phyloP scores from a whole-genome alignment of 2,329 filamentous ascomycete species.

The Mycosphaerella arachidis region DNA sequence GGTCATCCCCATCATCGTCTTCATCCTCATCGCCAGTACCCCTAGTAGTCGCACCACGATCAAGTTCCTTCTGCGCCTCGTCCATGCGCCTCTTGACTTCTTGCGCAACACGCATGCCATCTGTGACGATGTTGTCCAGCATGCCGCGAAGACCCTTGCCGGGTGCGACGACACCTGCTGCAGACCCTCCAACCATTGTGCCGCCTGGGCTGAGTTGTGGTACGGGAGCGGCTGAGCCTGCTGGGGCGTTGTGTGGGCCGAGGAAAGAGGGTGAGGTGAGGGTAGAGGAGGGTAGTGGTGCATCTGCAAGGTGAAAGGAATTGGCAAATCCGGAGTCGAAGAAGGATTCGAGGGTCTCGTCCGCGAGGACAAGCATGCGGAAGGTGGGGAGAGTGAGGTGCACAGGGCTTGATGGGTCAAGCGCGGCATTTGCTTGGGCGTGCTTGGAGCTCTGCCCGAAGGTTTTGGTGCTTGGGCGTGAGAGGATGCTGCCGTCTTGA shows the following conservation, averaged over 20 bases:
- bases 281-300: slow-evolving; percentile 45
- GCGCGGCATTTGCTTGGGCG: slow-evolving; percentile 77
- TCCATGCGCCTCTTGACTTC: slow-evolving; percentile 92
- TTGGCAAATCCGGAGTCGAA: slow-evolving; percentile 94
- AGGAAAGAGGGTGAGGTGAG: slow-evolving; percentile 62
- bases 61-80: slow-evolving; percentile 86
- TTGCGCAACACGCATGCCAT: slow-evolving; percentile 91
- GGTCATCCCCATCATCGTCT: slow-evolving; percentile 66
- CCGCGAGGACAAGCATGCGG: slow-evolving; percentile 95
- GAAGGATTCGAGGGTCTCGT: slow-evolving; percentile 92
- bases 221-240: slow-evolving; percentile 6
- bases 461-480: slow-evolving; percentile 28
- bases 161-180: slow-evolving; percentile 55
- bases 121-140: slow-evolving; percentile 93
- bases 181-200: slow-evolving; percentile 22
- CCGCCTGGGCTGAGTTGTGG: slow-evolving; percentile 27
- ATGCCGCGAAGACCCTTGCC: slow-evolving; percentile 82
- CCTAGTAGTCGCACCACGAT: slow-evolving; percentile 68
- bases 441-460: slow-evolving; percentile 52
- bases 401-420: slow-evolving; percentile 88
- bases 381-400: slow-evolving; percentile 97
- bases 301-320: slow-evolving; percentile 82
- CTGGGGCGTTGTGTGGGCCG: slow-evolving; percentile 53
- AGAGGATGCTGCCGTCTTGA: slow-evolving; percentile 23
- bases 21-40: slow-evolving; percentile 47